Evolutionary conservation across 2,329 filamentous ascomycete species (phyloP), one percentile per base, ranked within the genome.

Genomic region (Pyricularia sp.): DNA sequence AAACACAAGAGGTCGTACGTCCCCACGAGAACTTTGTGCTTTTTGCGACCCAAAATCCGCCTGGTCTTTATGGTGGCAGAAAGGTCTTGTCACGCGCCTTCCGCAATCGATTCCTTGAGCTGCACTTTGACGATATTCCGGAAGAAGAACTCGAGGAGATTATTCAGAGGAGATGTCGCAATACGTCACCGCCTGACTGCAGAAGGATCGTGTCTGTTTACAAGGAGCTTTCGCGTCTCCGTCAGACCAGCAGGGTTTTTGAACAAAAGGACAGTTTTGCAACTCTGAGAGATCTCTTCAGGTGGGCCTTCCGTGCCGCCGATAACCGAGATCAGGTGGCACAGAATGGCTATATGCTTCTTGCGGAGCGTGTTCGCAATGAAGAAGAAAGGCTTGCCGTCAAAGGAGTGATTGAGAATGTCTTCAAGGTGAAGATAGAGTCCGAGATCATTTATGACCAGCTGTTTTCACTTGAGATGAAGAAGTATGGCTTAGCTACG

Each of bases 211-310:
- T 99, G 3, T 87, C 90, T 10, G 94, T 98, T 0, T 99, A 99
- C 78, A 92, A 93, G 75, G 93, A 97, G 76, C 86, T 99, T 7
- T 97, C 95, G 0, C 85, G 93, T 5, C 83, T 98, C 59, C 90
- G 96, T 28, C 96, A 99, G 79, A 93, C 94, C 26, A 94, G 89
- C 75, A 85, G 96, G 64, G 82, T 99, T 5, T 99, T 99, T 76
- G 96, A 99, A 80, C 93, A 97, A 75, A 97, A 97, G 78, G 95
- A 94, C 76, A 94, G 94, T 77, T 99, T 99, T 78, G 95, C 96
- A 1, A 99, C 95, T 1, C 83, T 99, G 64, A 87, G 95, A 85
- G 95, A 99, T 78, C 82, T 99, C 55, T 99, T 99, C 76, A 86
- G 95, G 73, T 99, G 95, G 95, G 94, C 95, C 3, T 81, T 96